Percentiles rank a stretch among this genome's conserved stretches.
phyloP scores from a whole-genome alignment of 805 yeast species.

The Clavispora santaluciae region DNA sequence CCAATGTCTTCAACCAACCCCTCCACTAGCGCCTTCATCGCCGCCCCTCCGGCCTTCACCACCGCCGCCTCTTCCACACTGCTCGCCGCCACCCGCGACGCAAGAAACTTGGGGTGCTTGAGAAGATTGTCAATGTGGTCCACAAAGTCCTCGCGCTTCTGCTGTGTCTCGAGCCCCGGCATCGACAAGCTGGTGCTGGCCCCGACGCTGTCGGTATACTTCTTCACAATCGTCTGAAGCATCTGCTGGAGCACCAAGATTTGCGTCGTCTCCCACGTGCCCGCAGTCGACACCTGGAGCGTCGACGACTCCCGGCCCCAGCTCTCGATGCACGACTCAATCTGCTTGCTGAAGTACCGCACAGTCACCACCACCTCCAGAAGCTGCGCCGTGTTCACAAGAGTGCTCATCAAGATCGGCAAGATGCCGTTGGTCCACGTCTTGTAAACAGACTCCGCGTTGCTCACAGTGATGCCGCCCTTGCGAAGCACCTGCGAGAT shows the following conservation, averaged over 20 bases:
- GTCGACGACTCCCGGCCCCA: constrained; percentile 62
- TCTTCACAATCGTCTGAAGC: constrained; percentile 44
- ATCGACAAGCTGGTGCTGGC: constrained; percentile 19
- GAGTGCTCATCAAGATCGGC: constrained; percentile 55
- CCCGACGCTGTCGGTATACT: constrained; percentile 39
- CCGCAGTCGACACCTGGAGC: constrained; percentile 32
- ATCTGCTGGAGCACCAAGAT: constrained; percentile 59
- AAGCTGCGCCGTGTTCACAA: constrained; percentile 59
- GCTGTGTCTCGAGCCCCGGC: constrained; percentile 59
- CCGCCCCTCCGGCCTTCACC: constrained; percentile 43
- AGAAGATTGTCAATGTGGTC: constrained; percentile 65
- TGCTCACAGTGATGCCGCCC: constrained; percentile 54
- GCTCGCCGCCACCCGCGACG: constrained; percentile 61
- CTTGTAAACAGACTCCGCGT: constrained; percentile 55
- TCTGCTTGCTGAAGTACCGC: constrained; percentile 59
- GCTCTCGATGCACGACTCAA: constrained; percentile 54
- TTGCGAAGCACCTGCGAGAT: constrained; percentile 61
- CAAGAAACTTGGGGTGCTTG: constrained; percentile 81
- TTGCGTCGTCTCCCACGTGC: constrained; percentile 46
- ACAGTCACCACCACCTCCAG: constrained; percentile 63
- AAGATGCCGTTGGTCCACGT: constrained; percentile 86
- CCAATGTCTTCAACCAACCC: constrained; percentile 46
- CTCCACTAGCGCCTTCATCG: constrained; percentile 33
- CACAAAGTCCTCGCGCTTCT: constrained; percentile 55
- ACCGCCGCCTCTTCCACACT: constrained; percentile 60